Conservation (phyloP, 75 land plant genomes). For the Cunninghamia lanceolata region DNA sequence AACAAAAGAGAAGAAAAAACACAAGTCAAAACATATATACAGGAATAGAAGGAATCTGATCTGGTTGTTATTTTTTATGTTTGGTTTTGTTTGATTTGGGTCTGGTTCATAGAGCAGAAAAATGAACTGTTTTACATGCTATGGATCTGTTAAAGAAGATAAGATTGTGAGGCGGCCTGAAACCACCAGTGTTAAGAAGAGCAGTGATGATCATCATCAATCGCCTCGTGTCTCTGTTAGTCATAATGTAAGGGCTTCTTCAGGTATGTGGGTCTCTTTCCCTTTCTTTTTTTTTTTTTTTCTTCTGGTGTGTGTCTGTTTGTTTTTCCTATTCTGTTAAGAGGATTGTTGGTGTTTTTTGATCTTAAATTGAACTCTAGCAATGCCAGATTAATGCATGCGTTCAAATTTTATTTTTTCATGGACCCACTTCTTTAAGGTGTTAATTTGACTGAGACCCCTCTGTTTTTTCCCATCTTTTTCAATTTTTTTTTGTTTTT, state of each 20-base stretch:
- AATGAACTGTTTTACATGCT: constrained; percentile 8
- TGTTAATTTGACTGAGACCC: background rate
- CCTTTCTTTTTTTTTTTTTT: background rate
- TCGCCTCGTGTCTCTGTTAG: background rate
- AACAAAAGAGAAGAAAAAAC: background rate
- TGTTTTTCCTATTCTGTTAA: background rate
- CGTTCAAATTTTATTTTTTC: background rate
- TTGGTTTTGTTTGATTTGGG: background rate
- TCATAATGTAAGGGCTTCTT: background rate
- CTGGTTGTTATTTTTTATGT: background rate
- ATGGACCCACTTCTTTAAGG: background rate
- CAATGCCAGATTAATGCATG: background rate
- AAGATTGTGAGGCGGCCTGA: background rate
- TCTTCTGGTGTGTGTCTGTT: background rate
- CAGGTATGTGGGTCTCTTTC: constrained; percentile 2
- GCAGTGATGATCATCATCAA: background rate
- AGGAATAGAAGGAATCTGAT: background rate
- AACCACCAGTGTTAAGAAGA: background rate
- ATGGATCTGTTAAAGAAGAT: background rate
- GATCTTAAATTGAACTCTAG: background rate
- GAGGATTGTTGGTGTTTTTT: background rate
- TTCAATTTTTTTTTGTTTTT: background rate
- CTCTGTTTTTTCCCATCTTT: background rate
- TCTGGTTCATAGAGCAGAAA: background rate
- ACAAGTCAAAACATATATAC: background rate